These are phyloP conservation scores for Aspergillus saccharolyticus DNA, from an alignment of 495 filamentous ascomycete species.

Conservation along the genomic window DNA sequence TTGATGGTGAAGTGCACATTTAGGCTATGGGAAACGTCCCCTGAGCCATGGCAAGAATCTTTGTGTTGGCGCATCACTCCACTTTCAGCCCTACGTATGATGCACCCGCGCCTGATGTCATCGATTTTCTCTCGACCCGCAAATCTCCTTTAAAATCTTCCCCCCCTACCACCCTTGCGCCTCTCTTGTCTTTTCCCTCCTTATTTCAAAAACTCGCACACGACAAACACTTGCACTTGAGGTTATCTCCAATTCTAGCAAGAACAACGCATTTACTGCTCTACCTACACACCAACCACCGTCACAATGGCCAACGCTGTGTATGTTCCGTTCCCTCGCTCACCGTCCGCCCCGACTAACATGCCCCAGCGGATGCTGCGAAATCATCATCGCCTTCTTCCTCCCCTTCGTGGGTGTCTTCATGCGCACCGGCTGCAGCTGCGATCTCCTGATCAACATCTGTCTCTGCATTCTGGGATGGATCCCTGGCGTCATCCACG, in stretches of 20 bases:
- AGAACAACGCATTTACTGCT: neutral
- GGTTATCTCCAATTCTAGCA: too few relatives aligned
- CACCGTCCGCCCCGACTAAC: too few relatives aligned
- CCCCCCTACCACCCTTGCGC: neutral
- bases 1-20: neutral
- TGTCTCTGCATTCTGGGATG: conserved; percentile 2
- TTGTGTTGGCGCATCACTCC: neutral
- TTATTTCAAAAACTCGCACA: too few relatives aligned
- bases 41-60: neutral
- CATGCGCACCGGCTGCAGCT: conserved; percentile 3
- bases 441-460: conserved; percentile 5
- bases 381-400: conserved; percentile 6
- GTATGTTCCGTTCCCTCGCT: too few relatives aligned
- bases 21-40: neutral
- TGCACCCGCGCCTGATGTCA: neutral
- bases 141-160: neutral
- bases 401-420: conserved; percentile 3
- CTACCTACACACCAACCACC: neutral
- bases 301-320: neutral
- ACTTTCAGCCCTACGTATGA: conserved; percentile 4
- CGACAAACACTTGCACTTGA: too few relatives aligned
- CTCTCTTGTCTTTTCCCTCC: too few relatives aligned
- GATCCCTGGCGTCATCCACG: conserved; percentile 1
- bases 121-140: neutral
- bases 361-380: neutral